Conservation (phyloP, 2,329 filamentous ascomycete species). For the Thielaviopsis punctulata region DNA sequence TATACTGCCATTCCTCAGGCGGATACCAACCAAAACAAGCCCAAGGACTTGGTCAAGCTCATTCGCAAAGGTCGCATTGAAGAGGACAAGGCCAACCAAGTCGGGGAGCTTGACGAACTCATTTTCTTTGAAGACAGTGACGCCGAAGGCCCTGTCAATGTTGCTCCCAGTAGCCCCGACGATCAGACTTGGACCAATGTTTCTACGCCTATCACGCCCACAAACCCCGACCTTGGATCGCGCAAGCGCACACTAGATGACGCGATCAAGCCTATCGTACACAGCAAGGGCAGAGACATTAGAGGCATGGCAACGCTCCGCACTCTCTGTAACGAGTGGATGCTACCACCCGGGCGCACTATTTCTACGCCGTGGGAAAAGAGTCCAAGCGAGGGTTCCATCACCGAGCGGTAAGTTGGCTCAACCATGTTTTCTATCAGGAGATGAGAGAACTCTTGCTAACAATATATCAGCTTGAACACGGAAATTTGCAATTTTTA, state of each 20-base stretch:
- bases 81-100: constrained; percentile 29
- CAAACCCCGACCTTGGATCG: constrained; percentile 31
- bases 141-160: constrained; percentile 24
- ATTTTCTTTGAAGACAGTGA: constrained; percentile 67
- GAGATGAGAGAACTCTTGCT: no score
- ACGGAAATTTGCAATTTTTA: constrained; percentile 86
- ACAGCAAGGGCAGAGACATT: constrained; percentile 25
- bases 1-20: constrained; percentile 76
- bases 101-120: constrained; percentile 58
- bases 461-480: constrained; percentile 45
- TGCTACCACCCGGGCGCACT: constrained; percentile 22
- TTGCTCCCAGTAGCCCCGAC: constrained; percentile 1
- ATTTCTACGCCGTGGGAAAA: constrained; percentile 39
- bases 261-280: constrained; percentile 41
- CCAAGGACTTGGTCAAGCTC: constrained; percentile 72
- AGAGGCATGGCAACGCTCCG: constrained; percentile 29
- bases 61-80: constrained; percentile 77
- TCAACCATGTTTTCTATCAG: no score
- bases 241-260: constrained; percentile 63
- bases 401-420: constrained; percentile 1
- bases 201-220: constrained; percentile 12
- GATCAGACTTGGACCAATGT: constrained; percentile 9
- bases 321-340: constrained; percentile 35
- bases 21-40: constrained; percentile 43
- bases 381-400: constrained; percentile 19